Evolutionary conservation across 2,329 filamentous ascomycete species (phyloP).

Genomic region (Hypoxylon sp.): DNA sequence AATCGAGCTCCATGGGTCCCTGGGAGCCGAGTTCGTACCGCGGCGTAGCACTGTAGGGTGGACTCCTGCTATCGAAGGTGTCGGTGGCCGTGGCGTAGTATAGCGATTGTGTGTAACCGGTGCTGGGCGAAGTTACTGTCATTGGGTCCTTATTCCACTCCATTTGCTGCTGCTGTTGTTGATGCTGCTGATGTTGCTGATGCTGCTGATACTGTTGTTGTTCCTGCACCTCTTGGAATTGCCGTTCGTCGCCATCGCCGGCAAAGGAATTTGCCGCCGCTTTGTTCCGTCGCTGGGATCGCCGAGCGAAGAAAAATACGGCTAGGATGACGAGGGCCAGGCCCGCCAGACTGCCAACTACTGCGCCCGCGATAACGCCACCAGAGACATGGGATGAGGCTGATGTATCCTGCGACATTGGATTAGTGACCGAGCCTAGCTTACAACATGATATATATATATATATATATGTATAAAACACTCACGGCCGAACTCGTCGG

Average conservation of each 20-base stretch:
- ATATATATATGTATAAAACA: background rate
- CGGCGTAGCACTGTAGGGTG: constrained; percentile 8
- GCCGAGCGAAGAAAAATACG: constrained; percentile 21
- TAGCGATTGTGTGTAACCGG: constrained; percentile 12
- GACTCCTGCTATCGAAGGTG: constrained; percentile 4
- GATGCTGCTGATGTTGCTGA: too few relatives aligned
- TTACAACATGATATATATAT: background rate
- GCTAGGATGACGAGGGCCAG: constrained; percentile 22
- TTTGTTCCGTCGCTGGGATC: constrained; percentile 22
- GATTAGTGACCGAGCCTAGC: background rate
- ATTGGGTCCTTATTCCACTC: constrained; percentile 23
- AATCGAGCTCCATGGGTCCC: constrained; percentile 24
- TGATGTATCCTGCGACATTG: background rate
- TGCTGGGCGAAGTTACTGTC: constrained; percentile 6
- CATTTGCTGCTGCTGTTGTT: constrained; percentile 14
- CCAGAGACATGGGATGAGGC: constrained; percentile 20
- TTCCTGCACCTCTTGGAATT: constrained; percentile 16
- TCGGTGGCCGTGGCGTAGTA: constrained; percentile 1
- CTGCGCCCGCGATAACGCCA: constrained; percentile 28
- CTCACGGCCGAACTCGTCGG: constrained; percentile 2
- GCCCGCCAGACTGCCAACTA: constrained; percentile 20
- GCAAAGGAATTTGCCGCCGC: background rate
- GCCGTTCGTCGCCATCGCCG: background rate
- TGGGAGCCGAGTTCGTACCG: constrained; percentile 24
- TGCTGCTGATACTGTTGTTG: background rate